Evolutionary conservation across 1,139 yeast genomes (phyloP), one percentile per base, ranked within the genome.

Genomic region (Blastobotrys elegans): DNA sequence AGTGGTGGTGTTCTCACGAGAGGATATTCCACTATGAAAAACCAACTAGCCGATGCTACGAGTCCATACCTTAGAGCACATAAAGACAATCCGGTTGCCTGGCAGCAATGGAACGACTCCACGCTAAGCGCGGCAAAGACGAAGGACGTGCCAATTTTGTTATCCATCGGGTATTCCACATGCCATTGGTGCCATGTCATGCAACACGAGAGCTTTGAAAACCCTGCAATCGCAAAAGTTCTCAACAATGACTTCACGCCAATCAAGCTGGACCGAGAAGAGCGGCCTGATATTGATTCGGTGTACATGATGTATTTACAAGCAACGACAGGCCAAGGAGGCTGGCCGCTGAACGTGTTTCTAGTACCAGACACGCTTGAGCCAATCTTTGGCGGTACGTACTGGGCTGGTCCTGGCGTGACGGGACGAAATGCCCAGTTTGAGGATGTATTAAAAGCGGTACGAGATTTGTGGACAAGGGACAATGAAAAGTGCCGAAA

Each of bases 341-440:
- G 72, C n/a, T 69, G 73, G 73, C 73, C 73, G 1, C 52, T 69
- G 44, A 68, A 68, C 48, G 69, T 64, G 5, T 67, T 69, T 48
- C 54, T 69, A 45, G 61, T 61, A 1, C 73, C 73, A 0, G 62
- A 58, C 4, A 48, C 65, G 1, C 57, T 65, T 34, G 60, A 60
- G 38, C 72, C 73, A 8, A 62, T 68, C 22, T 66, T 59, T 48
- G 72, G 68, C 2, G 72, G 72, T 8, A 66, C 69, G 8, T 69
- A 65, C 50, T 67, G 70, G 69, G 61, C 68, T 2, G 68, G 69
- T 2, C 68, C 70, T 1, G 62, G 54, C 3, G 50, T 50, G 10
- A 48, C 45, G 21, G 56, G 56, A 5, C 49, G 57, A 14, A 27
- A 27, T 27, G 56, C 61, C 14, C 53, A 49, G 48, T 58, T 65